Base-by-base conservation (phyloP, 2,329 filamentous ascomycete species). In the Periconia digitata region DNA sequence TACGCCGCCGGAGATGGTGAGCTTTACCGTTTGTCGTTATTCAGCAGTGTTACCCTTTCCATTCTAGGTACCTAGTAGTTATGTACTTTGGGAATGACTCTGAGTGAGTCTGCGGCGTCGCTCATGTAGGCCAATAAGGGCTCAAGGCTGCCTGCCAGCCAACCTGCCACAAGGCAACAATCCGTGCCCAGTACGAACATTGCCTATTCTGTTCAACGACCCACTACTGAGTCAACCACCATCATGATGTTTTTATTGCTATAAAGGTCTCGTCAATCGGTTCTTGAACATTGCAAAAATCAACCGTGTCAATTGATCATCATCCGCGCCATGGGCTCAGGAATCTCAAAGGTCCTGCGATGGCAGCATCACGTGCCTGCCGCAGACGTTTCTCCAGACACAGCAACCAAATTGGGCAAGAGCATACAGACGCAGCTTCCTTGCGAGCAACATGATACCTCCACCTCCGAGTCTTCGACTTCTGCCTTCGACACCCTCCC, bases 111-210 rank as follows among this genome's bases (percentile, higher is more conserved):
- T n/a, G n/a, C n/a, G n/a, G n/a, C n/a, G n/a, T n/a, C n/a, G n/a
- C n/a, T n/a, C n/a, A n/a, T n/a, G n/a, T n/a, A n/a, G n/a, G n/a
- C n/a, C n/a, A n/a, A 38, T 36, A 24, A 37, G 17, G 41, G 40
- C 44, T 24, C 51, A 45, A 60, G 60, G 64, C 54, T 63, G 58
- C 60, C 62, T 62, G 53, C 50, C 64, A 60, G 62, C 62, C 66
- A 54, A 53, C 40, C 43, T 40, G 18, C 8, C 43, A 40, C 13
- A 39, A 34, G 15, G 40, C 20, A 22, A 32, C 35, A 17, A 3
- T 59, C 62, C 55, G 62, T 49, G 61, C 62, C 62, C 58, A 37
- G 37, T 43, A 24, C 43, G 46, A 39, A 35, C 15, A 37, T 44
- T 60, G 56, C 60, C 44, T n/a, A n/a, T n/a, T 64, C 60, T 62